A percentile compares a stretch with the other conserved stretches of the same genome.
These are phyloP conservation scores for Oidiodendron maius DNA, from an alignment of 495 filamentous ascomycete species.

Conservation along the genomic window DNA sequence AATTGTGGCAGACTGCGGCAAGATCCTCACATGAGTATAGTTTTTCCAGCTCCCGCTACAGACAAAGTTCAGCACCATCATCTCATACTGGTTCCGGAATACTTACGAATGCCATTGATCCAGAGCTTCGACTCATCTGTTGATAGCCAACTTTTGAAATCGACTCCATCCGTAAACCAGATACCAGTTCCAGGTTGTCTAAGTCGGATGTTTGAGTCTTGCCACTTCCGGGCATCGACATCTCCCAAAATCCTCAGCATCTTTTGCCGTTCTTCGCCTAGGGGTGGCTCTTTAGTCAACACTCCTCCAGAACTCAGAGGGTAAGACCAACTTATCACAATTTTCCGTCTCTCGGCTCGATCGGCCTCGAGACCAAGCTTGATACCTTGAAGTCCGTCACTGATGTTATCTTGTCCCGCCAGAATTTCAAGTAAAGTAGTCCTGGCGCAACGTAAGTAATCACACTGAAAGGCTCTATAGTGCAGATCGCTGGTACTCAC, in stretches of 20 bases:
- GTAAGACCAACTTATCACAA: constrained; percentile 1
- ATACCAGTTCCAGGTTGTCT: constrained; percentile 7
- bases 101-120: constrained; percentile 6
- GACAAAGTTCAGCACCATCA: not conserved
- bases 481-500: constrained; percentile 8
- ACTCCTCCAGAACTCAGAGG: too few species aligned
- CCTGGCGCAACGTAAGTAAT: not conserved
- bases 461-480: constrained; percentile 4
- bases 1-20: too few species aligned
- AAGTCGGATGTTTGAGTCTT: not conserved
- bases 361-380: constrained; percentile 2
- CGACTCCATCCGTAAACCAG: constrained; percentile 5
- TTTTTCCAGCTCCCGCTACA: constrained; percentile 6
- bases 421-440: not conserved
- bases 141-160: constrained; percentile 1
- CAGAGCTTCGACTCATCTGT: constrained; percentile 1
- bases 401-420: constrained; percentile 2
- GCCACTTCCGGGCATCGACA: not conserved
- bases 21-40: not conserved
- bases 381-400: not conserved
- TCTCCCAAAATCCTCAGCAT: not conserved
- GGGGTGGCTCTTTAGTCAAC: too few species aligned
- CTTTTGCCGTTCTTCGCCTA: not conserved
- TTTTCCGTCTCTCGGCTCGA: constrained; percentile 1
- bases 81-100: not conserved